Evolutionary conservation across 768 basidiomycete genomes (phyloP).

Genomic region (Candolleomyces efflorescens): DNA sequence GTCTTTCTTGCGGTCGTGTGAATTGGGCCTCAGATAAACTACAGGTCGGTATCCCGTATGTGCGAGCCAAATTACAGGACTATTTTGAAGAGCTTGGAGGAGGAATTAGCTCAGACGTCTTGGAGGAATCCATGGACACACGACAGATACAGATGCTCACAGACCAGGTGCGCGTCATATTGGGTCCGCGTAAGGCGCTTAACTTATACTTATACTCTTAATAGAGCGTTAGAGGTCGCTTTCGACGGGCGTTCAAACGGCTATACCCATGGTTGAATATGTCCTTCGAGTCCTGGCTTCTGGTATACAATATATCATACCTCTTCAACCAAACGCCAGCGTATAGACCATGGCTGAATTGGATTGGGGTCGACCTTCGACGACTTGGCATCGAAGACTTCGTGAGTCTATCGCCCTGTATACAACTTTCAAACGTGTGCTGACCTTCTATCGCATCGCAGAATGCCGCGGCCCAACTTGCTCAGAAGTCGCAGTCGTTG

Average conservation of each 20-base stretch:
- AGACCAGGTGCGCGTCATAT: slow-evolving; percentile 42
- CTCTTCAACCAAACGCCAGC: slow-evolving; percentile 82
- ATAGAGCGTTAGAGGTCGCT: slow-evolving; percentile 49
- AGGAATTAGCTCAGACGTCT: slow-evolving; percentile 61
- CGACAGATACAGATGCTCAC: slow-evolving; percentile 42
- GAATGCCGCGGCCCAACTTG: slow-evolving; percentile 32
- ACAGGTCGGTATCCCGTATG: slow-evolving; percentile 85
- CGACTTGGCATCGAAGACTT: slow-evolving; percentile 77
- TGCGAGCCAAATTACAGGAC: slow-evolving; percentile 85
- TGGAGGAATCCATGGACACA: slow-evolving; percentile 47
- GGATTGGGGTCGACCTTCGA: slow-evolving; percentile 81
- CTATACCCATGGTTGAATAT: slow-evolving; percentile 83
- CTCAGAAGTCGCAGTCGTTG: slow-evolving; percentile 24
- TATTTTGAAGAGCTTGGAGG: slow-evolving; percentile 90
- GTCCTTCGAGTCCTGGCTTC: slow-evolving; percentile 74
- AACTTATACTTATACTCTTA: neutral
- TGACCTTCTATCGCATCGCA: slow-evolving; percentile 16
- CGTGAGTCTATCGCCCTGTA: slow-evolving; percentile 21
- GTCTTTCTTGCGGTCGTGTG: neutral
- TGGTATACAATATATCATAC: slow-evolving; percentile 84
- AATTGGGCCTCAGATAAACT: neutral
- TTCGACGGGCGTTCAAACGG: slow-evolving; percentile 62
- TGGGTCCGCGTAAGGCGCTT: neutral
- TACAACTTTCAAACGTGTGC: neutral
- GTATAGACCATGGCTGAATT: slow-evolving; percentile 89